Percentiles rank a stretch among this genome's conserved stretches.
Evolutionary conservation across 371 early-diverging fungal genomes (phyloP).

Genomic region (Smittium culicis): DNA sequence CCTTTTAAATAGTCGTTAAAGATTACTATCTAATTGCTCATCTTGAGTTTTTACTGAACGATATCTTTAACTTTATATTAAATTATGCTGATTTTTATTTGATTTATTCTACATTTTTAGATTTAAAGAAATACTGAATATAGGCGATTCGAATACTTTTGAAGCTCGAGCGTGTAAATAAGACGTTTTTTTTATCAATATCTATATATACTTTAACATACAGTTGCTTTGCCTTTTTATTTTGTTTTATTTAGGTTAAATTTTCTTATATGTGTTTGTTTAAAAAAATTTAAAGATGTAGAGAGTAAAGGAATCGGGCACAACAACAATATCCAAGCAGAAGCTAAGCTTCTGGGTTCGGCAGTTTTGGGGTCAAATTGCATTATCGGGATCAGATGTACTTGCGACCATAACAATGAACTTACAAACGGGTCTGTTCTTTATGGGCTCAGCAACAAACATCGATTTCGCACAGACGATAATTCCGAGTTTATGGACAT

Average conservation of each 20-base stretch:
- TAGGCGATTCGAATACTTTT: constrained; percentile 39
- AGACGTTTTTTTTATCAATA: not conserved
- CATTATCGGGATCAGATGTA: constrained; percentile 37
- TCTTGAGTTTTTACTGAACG: too few relatives aligned
- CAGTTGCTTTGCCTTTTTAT: too few relatives aligned
- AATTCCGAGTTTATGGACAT: constrained; percentile 15
- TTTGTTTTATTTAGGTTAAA: too few relatives aligned
- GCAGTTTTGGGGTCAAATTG: constrained; percentile 37
- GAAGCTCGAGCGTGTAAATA: constrained; percentile 32
- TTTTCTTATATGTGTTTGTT: not conserved
- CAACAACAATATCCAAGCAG: constrained; percentile 33
- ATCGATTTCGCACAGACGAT: constrained; percentile 18
- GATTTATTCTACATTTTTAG: not conserved
- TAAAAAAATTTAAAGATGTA: constrained; percentile 19
- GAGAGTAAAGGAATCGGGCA: constrained; percentile 36
- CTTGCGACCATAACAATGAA: constrained; percentile 24
- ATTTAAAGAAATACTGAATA: constrained; percentile 20
- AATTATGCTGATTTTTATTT: too few relatives aligned
- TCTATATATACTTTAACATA: too few relatives aligned
- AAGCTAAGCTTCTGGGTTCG: constrained; percentile 20
- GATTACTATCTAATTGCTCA: too few relatives aligned
- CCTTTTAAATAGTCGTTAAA: too few relatives aligned
- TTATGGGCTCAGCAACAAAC: constrained; percentile 29
- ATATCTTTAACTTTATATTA: too few relatives aligned
- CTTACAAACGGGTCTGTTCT: constrained; percentile 36